phyloP scores from a whole-genome alignment of 2,329 filamentous ascomycete species.

The Colletotrichum tanaceti region DNA sequence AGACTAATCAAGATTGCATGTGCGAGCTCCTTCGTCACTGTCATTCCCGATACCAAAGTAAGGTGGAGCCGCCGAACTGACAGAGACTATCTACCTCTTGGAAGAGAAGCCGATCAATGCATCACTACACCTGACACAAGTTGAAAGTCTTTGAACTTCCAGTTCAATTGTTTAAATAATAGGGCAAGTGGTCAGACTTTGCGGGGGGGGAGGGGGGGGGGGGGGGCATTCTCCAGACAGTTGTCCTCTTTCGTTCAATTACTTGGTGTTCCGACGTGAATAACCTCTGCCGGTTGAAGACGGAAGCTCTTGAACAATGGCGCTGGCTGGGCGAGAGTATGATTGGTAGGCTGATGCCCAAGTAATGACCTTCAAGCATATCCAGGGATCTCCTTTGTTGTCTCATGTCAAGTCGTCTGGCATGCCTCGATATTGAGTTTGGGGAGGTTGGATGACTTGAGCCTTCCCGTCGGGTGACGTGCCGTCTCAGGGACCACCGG shows the following conservation, averaged over 20 bases:
- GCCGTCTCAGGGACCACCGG: constrained; percentile 22
- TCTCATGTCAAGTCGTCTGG: not conserved
- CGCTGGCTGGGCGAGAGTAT: too few relatives aligned
- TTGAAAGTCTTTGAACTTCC: not conserved
- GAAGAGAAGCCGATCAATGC: not conserved
- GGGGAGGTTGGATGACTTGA: constrained; percentile 21
- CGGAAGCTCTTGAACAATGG: not conserved
- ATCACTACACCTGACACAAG: not conserved
- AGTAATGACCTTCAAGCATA: not conserved
- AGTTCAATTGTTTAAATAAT: not conserved
- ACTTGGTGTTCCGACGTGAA: not conserved
- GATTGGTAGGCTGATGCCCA: not conserved
- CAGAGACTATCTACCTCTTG: too few relatives aligned
- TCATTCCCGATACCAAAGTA: too few relatives aligned
- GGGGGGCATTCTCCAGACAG: not conserved
- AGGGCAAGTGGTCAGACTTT: not conserved
- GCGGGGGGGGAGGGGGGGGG: too few relatives aligned
- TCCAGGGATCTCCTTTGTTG: not conserved
- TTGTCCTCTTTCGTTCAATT: not conserved
- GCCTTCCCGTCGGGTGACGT: constrained; percentile 22
- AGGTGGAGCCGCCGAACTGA: too few relatives aligned
- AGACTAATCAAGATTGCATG: too few relatives aligned
- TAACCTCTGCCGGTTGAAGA: not conserved
- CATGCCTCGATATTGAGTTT: constrained; percentile 27
- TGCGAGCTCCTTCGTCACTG: too few relatives aligned